phyloP scores from a whole-genome alignment of 306 rosid genomes.

The Vigna unguiculata region DNA sequence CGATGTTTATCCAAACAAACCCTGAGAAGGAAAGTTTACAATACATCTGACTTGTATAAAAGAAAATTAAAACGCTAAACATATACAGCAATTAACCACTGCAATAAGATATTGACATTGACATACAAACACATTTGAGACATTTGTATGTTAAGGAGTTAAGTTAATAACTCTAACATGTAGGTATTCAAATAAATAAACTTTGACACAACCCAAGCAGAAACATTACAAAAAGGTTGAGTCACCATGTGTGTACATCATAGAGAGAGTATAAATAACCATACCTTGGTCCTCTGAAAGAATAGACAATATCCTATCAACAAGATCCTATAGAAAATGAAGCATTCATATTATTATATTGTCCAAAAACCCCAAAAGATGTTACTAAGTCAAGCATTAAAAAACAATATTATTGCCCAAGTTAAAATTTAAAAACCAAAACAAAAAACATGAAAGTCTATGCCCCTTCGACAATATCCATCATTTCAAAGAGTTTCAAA shows the following conservation, averaged over 20 bases:
- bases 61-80: neutral
- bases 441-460: constrained; percentile 14
- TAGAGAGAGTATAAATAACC: constrained; percentile 28
- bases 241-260: neutral
- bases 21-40: constrained; percentile 20
- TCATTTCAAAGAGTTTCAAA: constrained; percentile 25
- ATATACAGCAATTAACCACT: constrained; percentile 11
- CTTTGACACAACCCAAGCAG: constrained; percentile 27
- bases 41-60: constrained; percentile 20
- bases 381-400: neutral
- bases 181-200: constrained; percentile 20
- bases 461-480: constrained; percentile 15
- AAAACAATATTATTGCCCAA: neutral
- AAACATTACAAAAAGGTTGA: constrained; percentile 12
- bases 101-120: constrained; percentile 13
- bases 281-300: constrained; percentile 89
- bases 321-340: constrained; percentile 77
- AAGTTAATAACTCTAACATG: neutral
- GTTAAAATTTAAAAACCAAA: constrained; percentile 21
- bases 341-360: constrained; percentile 34
- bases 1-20: neutral
- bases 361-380: constrained; percentile 20
- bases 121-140: constrained; percentile 9
- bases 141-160: neutral
- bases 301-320: constrained; percentile 76